phyloP scores from a whole-genome alignment of 306 rosid genomes.

The Glycine soja region DNA sequence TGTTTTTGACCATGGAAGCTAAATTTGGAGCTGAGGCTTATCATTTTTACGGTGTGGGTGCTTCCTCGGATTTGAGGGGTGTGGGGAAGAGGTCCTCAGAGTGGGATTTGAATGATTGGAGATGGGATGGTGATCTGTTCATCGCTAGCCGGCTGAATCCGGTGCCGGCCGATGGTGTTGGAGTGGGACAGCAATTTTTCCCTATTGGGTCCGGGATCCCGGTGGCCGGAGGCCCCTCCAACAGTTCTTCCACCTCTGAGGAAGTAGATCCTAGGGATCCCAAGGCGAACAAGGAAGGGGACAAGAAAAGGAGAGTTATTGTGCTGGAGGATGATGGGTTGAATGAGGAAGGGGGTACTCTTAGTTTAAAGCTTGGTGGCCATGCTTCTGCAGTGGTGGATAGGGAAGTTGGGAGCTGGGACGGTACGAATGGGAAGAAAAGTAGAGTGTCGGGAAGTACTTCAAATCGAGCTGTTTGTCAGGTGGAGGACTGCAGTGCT shows the following conservation, averaged over 20 bases:
- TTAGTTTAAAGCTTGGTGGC: conserved; percentile 74
- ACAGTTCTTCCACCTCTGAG: conserved; percentile 80
- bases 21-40: conserved; percentile 64
- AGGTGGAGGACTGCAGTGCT: conserved; percentile 88
- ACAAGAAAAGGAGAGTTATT: conserved; percentile 72
- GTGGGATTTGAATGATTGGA: conserved; percentile 89
- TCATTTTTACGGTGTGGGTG: conserved; percentile 52
- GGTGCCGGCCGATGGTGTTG: conserved; percentile 54
- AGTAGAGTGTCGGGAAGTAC: conserved; percentile 64
- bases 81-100: conserved; percentile 62
- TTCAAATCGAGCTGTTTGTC: conserved; percentile 78
- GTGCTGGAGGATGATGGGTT: conserved; percentile 64
- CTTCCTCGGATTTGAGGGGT: conserved; percentile 12
- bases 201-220: conserved; percentile 64
- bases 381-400: conserved; percentile 56
- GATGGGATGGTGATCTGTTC: conserved; percentile 90
- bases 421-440: conserved; percentile 70
- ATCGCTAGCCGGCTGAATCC: conserved; percentile 65
- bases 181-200: conserved; percentile 66
- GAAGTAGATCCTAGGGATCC: conserved; percentile 63
- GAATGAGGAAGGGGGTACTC: conserved; percentile 62
- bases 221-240: conserved; percentile 66
- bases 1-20: conserved; percentile 63
- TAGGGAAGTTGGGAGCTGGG: conserved; percentile 64
- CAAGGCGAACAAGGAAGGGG: conserved; percentile 66